A percentile compares a stretch with the other conserved stretches of the same genome.
phyloP scores from a whole-genome alignment of 2,329 filamentous ascomycete genomes.

The Penicillium sp. region DNA sequence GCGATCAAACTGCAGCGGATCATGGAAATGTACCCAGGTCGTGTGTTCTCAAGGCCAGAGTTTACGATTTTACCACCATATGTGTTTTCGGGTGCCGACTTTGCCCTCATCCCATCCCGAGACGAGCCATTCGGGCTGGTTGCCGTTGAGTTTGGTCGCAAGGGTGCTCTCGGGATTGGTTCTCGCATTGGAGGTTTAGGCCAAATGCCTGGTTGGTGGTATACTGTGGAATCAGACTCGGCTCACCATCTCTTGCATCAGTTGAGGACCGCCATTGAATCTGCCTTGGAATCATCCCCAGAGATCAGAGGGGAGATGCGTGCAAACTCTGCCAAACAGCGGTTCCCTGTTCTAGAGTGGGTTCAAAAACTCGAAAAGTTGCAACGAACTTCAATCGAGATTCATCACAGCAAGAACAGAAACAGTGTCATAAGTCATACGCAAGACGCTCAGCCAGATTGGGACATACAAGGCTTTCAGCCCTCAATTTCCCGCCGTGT shows the following conservation, averaged over 20 bases:
- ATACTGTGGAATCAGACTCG: slow-evolving; percentile 65
- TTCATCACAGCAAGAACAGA: slow-evolving; percentile 51
- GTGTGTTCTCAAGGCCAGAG: slow-evolving; percentile 67
- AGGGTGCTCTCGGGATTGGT: slow-evolving; percentile 67
- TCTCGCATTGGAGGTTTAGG: slow-evolving; percentile 66
- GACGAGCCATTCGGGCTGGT: slow-evolving; percentile 71
- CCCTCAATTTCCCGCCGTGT: background rate
- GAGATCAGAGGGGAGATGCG: slow-evolving; percentile 63
- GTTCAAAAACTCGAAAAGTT: slow-evolving; percentile 64
- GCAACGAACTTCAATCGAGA: slow-evolving; percentile 60
- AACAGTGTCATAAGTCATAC: slow-evolving; percentile 33
- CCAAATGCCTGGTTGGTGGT: slow-evolving; percentile 74
- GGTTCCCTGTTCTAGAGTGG: slow-evolving; percentile 69
- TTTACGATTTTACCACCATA: slow-evolving; percentile 67
- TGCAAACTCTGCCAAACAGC: slow-evolving; percentile 64
- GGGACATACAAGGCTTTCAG: background rate
- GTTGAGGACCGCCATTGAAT: slow-evolving; percentile 64
- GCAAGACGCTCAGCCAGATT: slow-evolving; percentile 25
- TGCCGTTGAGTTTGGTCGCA: slow-evolving; percentile 68
- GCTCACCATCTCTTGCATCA: slow-evolving; percentile 65
- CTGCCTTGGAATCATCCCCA: slow-evolving; percentile 59
- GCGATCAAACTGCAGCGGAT: slow-evolving; percentile 65
- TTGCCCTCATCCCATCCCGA: slow-evolving; percentile 67
- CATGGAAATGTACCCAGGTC: slow-evolving; percentile 65
- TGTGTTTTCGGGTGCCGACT: slow-evolving; percentile 69